A percentile compares a stretch with the other conserved stretches of the same genome.
phyloP scores from a whole-genome alignment of 2,329 filamentous ascomycete species.

The Dactylonectria estremocensis region DNA sequence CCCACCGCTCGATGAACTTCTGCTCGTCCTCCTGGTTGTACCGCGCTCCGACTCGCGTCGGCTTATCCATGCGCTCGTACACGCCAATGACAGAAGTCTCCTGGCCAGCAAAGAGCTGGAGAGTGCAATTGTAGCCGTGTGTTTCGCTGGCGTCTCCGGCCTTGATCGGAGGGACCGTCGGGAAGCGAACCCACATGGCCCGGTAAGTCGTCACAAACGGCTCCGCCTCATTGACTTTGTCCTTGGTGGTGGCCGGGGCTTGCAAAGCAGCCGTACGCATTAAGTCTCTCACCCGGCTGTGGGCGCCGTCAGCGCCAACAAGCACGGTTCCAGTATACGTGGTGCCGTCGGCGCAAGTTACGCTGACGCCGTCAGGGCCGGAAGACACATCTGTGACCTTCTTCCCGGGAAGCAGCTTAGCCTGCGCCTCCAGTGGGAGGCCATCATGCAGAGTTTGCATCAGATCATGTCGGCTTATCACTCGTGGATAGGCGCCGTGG shows the following conservation, averaged over 20 bases:
- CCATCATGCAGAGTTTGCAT: slow-evolving; percentile 43
- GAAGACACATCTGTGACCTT: slow-evolving; percentile 38
- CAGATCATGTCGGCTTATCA: slow-evolving; percentile 53
- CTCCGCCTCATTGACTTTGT: slow-evolving; percentile 3
- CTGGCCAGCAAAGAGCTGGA: slow-evolving; percentile 39
- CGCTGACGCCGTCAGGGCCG: slow-evolving; percentile 42
- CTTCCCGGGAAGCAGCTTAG: slow-evolving; percentile 29
- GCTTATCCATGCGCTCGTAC: slow-evolving; percentile 39
- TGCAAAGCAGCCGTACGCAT: slow-evolving; percentile 30
- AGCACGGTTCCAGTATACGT: slow-evolving; percentile 54
- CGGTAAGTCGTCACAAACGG: slow-evolving; percentile 47
- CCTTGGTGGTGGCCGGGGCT: background rate
- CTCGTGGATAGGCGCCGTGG: slow-evolving; percentile 41
- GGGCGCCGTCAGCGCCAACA: slow-evolving; percentile 55
- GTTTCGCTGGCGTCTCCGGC: slow-evolving; percentile 51
- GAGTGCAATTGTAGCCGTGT: slow-evolving; percentile 39
- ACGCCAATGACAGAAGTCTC: slow-evolving; percentile 32
- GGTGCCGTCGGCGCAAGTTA: slow-evolving; percentile 53
- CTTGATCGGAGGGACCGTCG: slow-evolving; percentile 26
- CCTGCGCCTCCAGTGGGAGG: slow-evolving; percentile 17
- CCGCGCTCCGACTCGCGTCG: slow-evolving; percentile 15
- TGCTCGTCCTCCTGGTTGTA: slow-evolving; percentile 19
- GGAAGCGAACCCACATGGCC: slow-evolving; percentile 54
- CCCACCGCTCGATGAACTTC: slow-evolving; percentile 4
- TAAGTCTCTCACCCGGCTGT: background rate